Conservation (phyloP, 2,329 filamentous ascomycete species). For the Pestalotiopsis sp. region DNA sequence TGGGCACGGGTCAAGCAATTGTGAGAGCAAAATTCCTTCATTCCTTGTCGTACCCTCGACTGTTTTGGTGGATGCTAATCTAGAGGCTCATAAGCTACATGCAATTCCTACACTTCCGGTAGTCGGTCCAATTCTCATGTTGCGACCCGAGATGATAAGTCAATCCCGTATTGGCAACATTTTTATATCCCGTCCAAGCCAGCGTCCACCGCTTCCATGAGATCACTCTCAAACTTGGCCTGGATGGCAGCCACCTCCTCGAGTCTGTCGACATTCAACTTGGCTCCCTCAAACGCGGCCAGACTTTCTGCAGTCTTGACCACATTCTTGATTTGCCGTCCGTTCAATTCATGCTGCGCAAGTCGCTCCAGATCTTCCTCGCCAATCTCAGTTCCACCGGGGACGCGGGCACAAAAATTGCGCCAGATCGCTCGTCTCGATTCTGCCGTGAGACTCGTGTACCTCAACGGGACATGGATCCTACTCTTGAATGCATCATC, state of each 20-base stretch:
- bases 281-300: constrained; percentile 30
- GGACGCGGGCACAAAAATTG: constrained; percentile 44
- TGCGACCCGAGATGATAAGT: not conserved
- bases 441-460: constrained; percentile 38
- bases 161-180: not conserved
- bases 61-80: not conserved
- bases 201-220: constrained; percentile 5
- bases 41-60: not conserved
- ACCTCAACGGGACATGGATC: constrained; percentile 11
- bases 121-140: not conserved
- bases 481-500: constrained; percentile 11
- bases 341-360: constrained; percentile 28
- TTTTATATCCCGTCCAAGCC: constrained; percentile 3
- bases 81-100: not conserved
- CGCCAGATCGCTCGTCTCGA: constrained; percentile 34
- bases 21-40: not conserved
- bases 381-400: constrained; percentile 23
- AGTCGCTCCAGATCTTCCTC: constrained; percentile 21
- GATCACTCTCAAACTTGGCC: constrained; percentile 33
- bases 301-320: constrained; percentile 33
- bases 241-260: constrained; percentile 32
- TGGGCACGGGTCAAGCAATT: no score
- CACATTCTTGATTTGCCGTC: constrained; percentile 35
- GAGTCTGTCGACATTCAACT: constrained; percentile 29
- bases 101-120: not conserved